phyloP scores from a whole-genome alignment of 2,329 filamentous ascomycete species.

The Penicillium sp. region DNA sequence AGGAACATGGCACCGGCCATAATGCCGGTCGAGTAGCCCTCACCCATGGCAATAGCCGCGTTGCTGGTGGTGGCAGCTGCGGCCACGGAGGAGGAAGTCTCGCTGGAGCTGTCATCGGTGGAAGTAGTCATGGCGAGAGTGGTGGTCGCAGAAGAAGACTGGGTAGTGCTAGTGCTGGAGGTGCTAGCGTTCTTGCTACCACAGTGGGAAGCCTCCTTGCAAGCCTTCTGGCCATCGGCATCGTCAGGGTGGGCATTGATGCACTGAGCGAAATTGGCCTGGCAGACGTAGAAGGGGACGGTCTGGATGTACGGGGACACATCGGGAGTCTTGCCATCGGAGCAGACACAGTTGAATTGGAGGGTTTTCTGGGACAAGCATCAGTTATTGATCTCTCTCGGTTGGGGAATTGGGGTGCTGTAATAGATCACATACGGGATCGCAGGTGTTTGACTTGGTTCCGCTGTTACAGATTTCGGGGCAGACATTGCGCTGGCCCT shows the following conservation, averaged over 20 bases:
- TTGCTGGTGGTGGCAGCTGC: conserved; percentile 35
- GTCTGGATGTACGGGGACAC: conserved; percentile 61
- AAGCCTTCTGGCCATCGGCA: conserved; percentile 51
- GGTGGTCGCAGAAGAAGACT: conserved; percentile 32
- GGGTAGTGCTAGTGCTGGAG: conserved; percentile 25
- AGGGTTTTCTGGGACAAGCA: conserved; percentile 43
- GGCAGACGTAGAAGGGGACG: conserved; percentile 65
- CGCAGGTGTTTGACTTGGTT: conserved; percentile 58
- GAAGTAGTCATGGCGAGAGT: conserved; percentile 34
- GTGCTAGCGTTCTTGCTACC: conserved; percentile 54
- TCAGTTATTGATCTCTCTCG: neutral
- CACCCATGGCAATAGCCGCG: conserved; percentile 52
- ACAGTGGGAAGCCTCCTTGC: conserved; percentile 55
- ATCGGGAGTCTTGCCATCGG: conserved; percentile 59
- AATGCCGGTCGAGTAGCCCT: conserved; percentile 55
- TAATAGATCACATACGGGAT: conserved; percentile 49
- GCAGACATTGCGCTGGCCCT: conserved; percentile 63
- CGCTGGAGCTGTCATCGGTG: conserved; percentile 32
- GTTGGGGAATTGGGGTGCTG: neutral
- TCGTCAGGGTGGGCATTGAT: conserved; percentile 52
- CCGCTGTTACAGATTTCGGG: conserved; percentile 61
- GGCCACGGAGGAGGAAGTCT: conserved; percentile 33
- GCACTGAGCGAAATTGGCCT: conserved; percentile 56
- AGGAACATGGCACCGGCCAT: conserved; percentile 59
- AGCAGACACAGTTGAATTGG: conserved; percentile 62